A percentile compares a stretch with the other conserved stretches of the same genome.
phyloP scores from a whole-genome alignment of 257 asterid genomes.

The Voacanga thouarsii region DNA sequence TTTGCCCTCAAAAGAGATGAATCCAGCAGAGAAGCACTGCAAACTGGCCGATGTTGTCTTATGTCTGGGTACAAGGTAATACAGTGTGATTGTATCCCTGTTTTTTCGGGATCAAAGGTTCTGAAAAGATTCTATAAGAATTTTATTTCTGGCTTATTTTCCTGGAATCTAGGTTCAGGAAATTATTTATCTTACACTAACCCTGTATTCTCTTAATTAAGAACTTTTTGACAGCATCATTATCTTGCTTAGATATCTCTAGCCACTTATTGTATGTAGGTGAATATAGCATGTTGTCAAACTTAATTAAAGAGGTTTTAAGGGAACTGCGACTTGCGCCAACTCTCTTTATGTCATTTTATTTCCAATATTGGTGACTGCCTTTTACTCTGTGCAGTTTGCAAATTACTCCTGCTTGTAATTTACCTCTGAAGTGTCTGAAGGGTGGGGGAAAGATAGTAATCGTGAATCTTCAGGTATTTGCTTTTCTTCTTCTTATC shows the following conservation, averaged over 20 bases:
- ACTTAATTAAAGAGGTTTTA: constrained; percentile 1
- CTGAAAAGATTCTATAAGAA: neutral
- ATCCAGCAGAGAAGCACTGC: constrained; percentile 89
- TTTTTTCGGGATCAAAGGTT: neutral
- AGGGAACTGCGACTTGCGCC: neutral
- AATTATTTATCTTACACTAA: neutral
- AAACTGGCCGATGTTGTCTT: constrained; percentile 86
- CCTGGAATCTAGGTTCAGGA: neutral
- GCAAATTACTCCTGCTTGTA: constrained; percentile 98
- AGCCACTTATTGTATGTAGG: neutral
- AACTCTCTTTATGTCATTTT: constrained; percentile 12
- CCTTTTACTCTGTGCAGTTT: constrained; percentile 55
- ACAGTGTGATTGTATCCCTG: neutral
- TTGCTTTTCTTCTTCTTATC: constrained; percentile 10
- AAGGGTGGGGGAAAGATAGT: constrained; percentile 84
- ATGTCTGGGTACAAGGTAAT: constrained; percentile 94
- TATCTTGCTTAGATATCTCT: neutral
- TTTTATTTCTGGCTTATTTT: neutral
- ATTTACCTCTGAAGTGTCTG: constrained; percentile 84
- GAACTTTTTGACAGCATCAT: neutral
- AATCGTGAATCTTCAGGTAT: constrained; percentile 95
- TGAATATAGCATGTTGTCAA: neutral
- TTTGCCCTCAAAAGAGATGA: constrained; percentile 86
- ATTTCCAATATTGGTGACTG: constrained; percentile 6
- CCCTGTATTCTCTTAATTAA: neutral